Percentiles rank a stretch among this genome's conserved stretches.
Conservation (phyloP, 805 yeast genomes). For the Ascoidea rubescens region DNA sequence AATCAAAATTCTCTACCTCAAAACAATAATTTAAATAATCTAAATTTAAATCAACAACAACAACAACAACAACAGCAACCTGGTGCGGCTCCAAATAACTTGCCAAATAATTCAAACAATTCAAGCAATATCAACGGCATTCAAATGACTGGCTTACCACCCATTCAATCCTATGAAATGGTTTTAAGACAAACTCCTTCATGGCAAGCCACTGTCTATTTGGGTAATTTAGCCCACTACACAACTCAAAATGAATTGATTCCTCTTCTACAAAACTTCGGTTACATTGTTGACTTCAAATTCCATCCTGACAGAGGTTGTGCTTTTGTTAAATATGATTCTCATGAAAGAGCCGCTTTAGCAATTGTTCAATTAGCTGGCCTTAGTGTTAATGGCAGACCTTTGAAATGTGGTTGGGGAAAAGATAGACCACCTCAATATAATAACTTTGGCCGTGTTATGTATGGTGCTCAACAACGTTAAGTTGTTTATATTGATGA, state of each 20-base stretch:
- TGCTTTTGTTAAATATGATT: slow-evolving; percentile 78
- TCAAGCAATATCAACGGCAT: slow-evolving; percentile 5
- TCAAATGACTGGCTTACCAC: slow-evolving; percentile 16
- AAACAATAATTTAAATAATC: slow-evolving; percentile 5
- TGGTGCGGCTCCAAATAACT: background rate
- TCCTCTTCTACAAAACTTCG: slow-evolving; percentile 66
- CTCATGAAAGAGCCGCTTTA: slow-evolving; percentile 80
- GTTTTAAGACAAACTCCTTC: slow-evolving; percentile 68
- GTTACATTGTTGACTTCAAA: slow-evolving; percentile 70
- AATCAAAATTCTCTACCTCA: slow-evolving; percentile 10
- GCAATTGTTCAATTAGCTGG: slow-evolving; percentile 75
- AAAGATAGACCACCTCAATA: slow-evolving; percentile 30
- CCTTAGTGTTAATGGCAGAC: slow-evolving; percentile 50
- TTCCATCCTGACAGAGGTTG: slow-evolving; percentile 73
- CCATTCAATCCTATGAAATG: slow-evolving; percentile 46
- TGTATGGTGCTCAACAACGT: background rate
- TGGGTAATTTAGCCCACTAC: slow-evolving; percentile 73
- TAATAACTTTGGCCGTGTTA: slow-evolving; percentile 10
- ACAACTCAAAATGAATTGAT: slow-evolving; percentile 61
- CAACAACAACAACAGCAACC: slow-evolving; percentile 8
- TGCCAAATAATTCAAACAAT: slow-evolving; percentile 2
- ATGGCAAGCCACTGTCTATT: slow-evolving; percentile 76
- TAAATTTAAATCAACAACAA: slow-evolving; percentile 1
- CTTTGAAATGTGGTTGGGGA: slow-evolving; percentile 82
- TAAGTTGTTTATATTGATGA: too few species aligned